Base-by-base conservation (phyloP, 139 green algal genomes). In the Spirogloea muscicola region DNA sequence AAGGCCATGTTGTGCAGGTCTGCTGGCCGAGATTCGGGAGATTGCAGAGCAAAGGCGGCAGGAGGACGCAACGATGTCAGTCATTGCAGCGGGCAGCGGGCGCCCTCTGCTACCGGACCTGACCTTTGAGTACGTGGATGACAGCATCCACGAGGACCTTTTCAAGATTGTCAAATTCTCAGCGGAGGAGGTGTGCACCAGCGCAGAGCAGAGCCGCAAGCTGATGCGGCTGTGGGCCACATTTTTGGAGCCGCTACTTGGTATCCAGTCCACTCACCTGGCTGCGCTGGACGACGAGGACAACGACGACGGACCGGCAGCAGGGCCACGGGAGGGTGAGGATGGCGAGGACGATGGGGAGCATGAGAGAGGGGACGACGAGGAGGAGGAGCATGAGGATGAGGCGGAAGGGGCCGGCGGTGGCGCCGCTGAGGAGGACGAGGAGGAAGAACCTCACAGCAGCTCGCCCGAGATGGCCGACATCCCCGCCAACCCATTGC, bases 11-110 rank as follows among this genome's bases (percentile, higher is more conserved):
- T 13, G 43, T 10, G 59, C 73, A 81, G 75, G 31, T n/a, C 61
- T 98, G 85, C 66, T 97, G 66, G 33, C 79, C 25, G 94, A 97
- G 81, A 87, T 97, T 40, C 90, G 88, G 68, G 93, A 98, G 43
- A 70, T 86, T n/a, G 85, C 81, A 29, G 94, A 98, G 72, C 80
- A 85, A 75, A 84, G 25, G 43, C 62, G 40, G 27, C 31, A 70
- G 10, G 58, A 70, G 3, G 81, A 86, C 37, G 72, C 81, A 18
- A 41, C 29, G 36, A 58, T 84, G 25, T 18, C 41, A 4, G 57
- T 42, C 6, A 27, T 68, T n/a, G 63, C 51, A 65, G 40, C 38
- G 10, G 63, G 63, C 9, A 76, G 9, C 6, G 21, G 60, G 5
- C 49, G 37, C 7, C 42, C 75, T 27, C 44, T 80, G 31, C 64